Evolutionary conservation across 2,329 filamentous ascomycete species (phyloP).

Genomic region (Magnaporthiopsis poae): DNA sequence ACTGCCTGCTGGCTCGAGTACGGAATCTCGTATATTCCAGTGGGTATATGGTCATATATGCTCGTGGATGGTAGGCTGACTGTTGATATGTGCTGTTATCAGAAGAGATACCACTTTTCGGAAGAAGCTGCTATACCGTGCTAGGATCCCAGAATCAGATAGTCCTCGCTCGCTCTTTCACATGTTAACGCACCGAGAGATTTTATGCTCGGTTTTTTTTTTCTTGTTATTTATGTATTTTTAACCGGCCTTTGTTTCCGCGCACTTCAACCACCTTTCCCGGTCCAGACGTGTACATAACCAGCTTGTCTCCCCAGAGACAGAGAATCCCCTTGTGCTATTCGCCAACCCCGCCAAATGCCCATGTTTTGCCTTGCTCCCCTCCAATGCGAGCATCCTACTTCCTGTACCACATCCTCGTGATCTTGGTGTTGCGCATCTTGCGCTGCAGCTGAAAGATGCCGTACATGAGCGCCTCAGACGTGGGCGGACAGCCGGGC

Average conservation of each 20-base stretch:
- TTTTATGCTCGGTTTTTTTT: neutral
- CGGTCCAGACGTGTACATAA: neutral
- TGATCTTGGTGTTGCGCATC: slow-evolving; percentile 44
- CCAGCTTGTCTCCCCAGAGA: neutral
- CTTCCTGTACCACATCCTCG: slow-evolving; percentile 43
- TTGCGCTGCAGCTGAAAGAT: slow-evolving; percentile 63
- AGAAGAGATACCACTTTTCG: too few species aligned
- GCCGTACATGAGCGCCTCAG: slow-evolving; percentile 40
- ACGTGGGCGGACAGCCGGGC: slow-evolving; percentile 48
- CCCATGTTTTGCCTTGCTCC: neutral
- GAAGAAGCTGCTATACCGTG: neutral
- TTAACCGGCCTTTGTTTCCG: neutral
- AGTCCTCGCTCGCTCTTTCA: neutral
- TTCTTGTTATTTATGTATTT: too few species aligned
- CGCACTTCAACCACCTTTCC: neutral
- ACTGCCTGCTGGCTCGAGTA: too few species aligned
- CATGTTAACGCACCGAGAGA: neutral
- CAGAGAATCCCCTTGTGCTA: too few species aligned
- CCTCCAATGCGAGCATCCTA: slow-evolving; percentile 16
- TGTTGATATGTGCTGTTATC: too few species aligned
- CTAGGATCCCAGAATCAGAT: neutral
- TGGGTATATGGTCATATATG: too few species aligned
- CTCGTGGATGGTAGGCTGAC: too few species aligned
- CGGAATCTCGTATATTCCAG: too few species aligned
- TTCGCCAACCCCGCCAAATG: neutral